Percentiles rank a stretch among this genome's conserved stretches.
Conservation (phyloP, 225 moss, liverwort and hornwort genomes). For the Physcomitrellopsis africana region DNA sequence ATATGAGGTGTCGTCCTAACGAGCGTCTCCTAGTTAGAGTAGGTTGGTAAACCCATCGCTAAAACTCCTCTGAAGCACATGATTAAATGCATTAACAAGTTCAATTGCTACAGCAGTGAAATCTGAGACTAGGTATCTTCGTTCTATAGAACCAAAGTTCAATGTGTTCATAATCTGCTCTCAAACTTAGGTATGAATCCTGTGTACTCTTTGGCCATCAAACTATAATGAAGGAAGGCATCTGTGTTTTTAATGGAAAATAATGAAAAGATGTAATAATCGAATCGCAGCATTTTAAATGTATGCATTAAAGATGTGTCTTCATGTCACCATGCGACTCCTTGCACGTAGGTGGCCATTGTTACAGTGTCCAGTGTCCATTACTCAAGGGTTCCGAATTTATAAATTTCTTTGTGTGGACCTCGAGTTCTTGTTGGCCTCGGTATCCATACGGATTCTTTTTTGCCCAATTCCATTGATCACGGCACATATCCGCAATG, state of each 20-base stretch:
- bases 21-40: background rate
- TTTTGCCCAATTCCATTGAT: constrained; percentile 96
- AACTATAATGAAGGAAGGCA: background rate
- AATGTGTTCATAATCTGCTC: background rate
- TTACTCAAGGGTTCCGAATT: constrained; percentile 20
- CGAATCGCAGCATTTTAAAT: background rate
- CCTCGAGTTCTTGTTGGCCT: constrained; percentile 16
- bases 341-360: constrained; percentile 23
- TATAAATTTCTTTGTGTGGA: constrained; percentile 16
- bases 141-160: background rate
- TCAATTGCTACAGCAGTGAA: background rate
- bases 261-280: background rate
- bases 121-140: background rate
- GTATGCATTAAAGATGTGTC: background rate
- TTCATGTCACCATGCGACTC: constrained; percentile 11
- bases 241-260: background rate
- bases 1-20: background rate
- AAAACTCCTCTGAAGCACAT: background rate
- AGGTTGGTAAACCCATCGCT: background rate
- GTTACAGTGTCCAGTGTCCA: constrained; percentile 25
- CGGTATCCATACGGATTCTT: constrained; percentile 84
- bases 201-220: background rate
- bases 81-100: background rate
- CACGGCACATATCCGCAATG: constrained; percentile 87
- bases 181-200: too few relatives aligned